A percentile compares a stretch with the other conserved stretches of the same genome.
Evolutionary conservation across 768 basidiomycete species (phyloP).

Genomic region (Chalciporus sphaerocephalus): DNA sequence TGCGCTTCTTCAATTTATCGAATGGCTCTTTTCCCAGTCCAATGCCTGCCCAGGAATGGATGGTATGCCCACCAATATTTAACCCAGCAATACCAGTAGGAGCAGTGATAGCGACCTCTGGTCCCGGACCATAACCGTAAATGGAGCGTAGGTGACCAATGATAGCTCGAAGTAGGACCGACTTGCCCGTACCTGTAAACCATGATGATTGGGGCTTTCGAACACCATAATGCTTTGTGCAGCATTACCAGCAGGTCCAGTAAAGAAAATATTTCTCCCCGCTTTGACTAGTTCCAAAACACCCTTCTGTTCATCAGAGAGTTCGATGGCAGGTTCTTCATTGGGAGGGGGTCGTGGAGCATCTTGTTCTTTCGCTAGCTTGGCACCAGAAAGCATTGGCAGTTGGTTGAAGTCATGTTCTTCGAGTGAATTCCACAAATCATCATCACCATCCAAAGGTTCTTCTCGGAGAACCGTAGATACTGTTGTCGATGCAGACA

Average conservation of each 20-base stretch:
- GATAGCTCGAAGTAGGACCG: conserved; percentile 61
- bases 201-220: not conserved
- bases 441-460: not conserved
- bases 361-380: not conserved
- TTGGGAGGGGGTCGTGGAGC: not conserved
- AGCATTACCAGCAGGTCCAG: conserved; percentile 60
- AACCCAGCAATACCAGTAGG: conserved; percentile 62
- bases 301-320: conserved; percentile 38
- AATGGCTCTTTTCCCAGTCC: conserved; percentile 51
- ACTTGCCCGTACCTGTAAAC: conserved; percentile 61
- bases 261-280: conserved; percentile 66
- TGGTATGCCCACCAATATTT: conserved; percentile 65
- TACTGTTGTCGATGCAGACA: conserved; percentile 8
- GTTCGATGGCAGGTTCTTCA: conserved; percentile 14
- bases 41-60: conserved; percentile 66
- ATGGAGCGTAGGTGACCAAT: conserved; percentile 40
- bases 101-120: conserved; percentile 59
- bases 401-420: not conserved
- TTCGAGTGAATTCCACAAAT: not conserved
- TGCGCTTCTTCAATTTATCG: conserved; percentile 38
- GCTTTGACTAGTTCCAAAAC: conserved; percentile 46
- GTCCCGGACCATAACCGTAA: conserved; percentile 2
- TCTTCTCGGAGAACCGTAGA: not conserved
- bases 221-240: not conserved
- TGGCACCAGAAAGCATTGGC: not conserved